A percentile compares a stretch with the other conserved stretches of the same genome.
Conservation (phyloP, 2,329 filamentous ascomycete species). For the Paecilomyces sp. region DNA sequence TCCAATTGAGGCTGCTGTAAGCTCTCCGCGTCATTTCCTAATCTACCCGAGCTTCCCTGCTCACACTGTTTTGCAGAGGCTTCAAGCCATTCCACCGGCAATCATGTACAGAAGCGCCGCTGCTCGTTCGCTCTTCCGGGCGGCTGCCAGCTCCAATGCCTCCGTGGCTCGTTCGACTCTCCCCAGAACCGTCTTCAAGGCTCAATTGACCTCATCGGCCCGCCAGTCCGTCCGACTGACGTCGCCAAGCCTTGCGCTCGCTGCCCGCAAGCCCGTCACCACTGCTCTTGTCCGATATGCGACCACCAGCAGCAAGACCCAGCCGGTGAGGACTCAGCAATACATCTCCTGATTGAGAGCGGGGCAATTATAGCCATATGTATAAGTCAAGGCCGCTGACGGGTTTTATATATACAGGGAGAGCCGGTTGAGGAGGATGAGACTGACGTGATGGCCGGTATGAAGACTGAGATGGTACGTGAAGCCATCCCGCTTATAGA, state of each 20-base stretch:
- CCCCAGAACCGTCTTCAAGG: slow-evolving; percentile 35
- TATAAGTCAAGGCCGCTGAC: slow-evolving; percentile 26
- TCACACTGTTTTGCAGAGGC: slow-evolving; percentile 4
- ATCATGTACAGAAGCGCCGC: slow-evolving; percentile 41
- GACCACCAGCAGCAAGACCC: slow-evolving; percentile 43
- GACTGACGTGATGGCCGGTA: slow-evolving; percentile 45
- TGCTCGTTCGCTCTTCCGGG: slow-evolving; percentile 38
- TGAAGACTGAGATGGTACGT: slow-evolving; percentile 54
- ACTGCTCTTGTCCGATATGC: slow-evolving; percentile 44
- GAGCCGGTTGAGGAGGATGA: slow-evolving; percentile 30
- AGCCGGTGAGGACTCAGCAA: slow-evolving; percentile 6
- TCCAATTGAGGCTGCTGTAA: slow-evolving; percentile 26
- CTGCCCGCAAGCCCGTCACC: slow-evolving; percentile 38
- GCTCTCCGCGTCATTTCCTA: slow-evolving; percentile 7
- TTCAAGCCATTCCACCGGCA: slow-evolving; percentile 15
- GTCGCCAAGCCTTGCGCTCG: slow-evolving; percentile 34
- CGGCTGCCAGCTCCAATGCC: slow-evolving; percentile 36
- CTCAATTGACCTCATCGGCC: slow-evolving; percentile 37
- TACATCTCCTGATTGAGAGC: neutral
- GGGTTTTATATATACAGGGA: slow-evolving; percentile 40
- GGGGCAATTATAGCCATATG: neutral
- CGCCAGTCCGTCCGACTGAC: slow-evolving; percentile 28
- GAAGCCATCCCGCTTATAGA: neutral
- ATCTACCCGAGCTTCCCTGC: slow-evolving; percentile 25
- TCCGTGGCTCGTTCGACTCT: slow-evolving; percentile 35